phyloP scores from a whole-genome alignment of 371 early-diverging fungal species.

The Aphelidium insulamus region DNA sequence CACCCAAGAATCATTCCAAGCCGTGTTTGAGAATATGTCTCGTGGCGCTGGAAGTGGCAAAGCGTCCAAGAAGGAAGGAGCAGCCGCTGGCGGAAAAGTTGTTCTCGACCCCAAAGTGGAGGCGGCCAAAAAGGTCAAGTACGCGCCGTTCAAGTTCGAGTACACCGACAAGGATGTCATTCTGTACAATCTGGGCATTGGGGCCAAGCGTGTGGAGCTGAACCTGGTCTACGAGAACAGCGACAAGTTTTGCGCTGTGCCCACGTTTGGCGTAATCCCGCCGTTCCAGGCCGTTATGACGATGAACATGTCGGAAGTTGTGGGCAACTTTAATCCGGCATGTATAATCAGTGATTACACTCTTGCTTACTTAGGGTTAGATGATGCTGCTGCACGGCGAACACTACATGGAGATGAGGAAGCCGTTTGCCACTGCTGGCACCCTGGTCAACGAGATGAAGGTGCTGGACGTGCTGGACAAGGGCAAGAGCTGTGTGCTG shows the following conservation, averaged over 20 bases:
- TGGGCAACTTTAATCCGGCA: slow-evolving; percentile 75
- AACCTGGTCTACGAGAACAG: slow-evolving; percentile 68
- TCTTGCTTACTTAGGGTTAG: too few relatives aligned
- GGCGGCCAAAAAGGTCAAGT: slow-evolving; percentile 29
- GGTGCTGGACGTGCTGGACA: slow-evolving; percentile 81
- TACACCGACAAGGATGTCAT: slow-evolving; percentile 76
- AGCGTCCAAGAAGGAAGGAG: slow-evolving; percentile 12
- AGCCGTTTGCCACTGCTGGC: slow-evolving; percentile 60
- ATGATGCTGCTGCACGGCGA: slow-evolving; percentile 97
- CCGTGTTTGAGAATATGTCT: slow-evolving; percentile 55
- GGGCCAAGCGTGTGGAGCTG: slow-evolving; percentile 66
- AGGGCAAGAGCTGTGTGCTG: slow-evolving; percentile 79
- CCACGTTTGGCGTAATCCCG: slow-evolving; percentile 78
- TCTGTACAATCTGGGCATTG: slow-evolving; percentile 85
- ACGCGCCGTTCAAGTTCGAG: slow-evolving; percentile 18
- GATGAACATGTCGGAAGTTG: too few relatives aligned
- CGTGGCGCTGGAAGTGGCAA: slow-evolving; percentile 9
- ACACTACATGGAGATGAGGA: slow-evolving; percentile 69
- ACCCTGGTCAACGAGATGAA: slow-evolving; percentile 44
- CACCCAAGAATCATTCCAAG: slow-evolving; percentile 58
- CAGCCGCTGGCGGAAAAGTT: slow-evolving; percentile 6
- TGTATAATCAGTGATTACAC: too few relatives aligned
- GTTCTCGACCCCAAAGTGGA: slow-evolving; percentile 32
- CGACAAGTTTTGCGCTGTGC: slow-evolving; percentile 53
- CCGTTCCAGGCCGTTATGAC: slow-evolving; percentile 39